These are phyloP conservation scores for Penicillium dipodomyicola DNA, from an alignment of 495 filamentous ascomycete species.

Conservation along the genomic window DNA sequence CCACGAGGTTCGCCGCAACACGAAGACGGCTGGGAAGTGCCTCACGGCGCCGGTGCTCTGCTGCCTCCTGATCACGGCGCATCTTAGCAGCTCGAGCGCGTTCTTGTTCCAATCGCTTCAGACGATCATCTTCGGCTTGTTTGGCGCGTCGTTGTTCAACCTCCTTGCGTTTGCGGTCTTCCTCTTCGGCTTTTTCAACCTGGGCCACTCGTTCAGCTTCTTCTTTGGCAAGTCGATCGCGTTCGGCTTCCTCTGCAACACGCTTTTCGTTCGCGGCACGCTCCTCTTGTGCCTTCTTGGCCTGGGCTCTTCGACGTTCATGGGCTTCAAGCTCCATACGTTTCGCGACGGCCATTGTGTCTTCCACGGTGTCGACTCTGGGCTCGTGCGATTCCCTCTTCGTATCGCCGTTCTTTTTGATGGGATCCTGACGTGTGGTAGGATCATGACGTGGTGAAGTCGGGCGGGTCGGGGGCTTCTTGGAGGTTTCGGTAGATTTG, in stretches of 20 bases:
- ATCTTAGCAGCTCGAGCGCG: slow-evolving; percentile 49
- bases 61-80: slow-evolving; percentile 52
- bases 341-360: slow-evolving; percentile 32
- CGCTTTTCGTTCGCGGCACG: slow-evolving; percentile 29
- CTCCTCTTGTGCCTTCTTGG: slow-evolving; percentile 18
- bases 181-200: slow-evolving; percentile 50
- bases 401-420: slow-evolving; percentile 29
- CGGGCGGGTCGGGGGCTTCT: slow-evolving; percentile 20
- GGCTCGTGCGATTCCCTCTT: slow-evolving; percentile 32
- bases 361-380: slow-evolving; percentile 26
- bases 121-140: slow-evolving; percentile 54
- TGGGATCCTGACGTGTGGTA: slow-evolving; percentile 16
- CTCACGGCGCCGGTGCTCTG: slow-evolving; percentile 57
- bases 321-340: slow-evolving; percentile 40
- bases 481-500: slow-evolving; percentile 15
- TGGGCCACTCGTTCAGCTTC: slow-evolving; percentile 45
- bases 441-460: slow-evolving; percentile 18
- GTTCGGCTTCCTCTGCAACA: slow-evolving; percentile 47
- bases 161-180: slow-evolving; percentile 53
- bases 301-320: slow-evolving; percentile 38
- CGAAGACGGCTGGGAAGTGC: slow-evolving; percentile 52
- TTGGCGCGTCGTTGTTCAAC: slow-evolving; percentile 51
- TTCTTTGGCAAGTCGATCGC: slow-evolving; percentile 41
- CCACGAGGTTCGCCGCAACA: slow-evolving; percentile 48
- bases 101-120: slow-evolving; percentile 56